Percentiles rank a stretch among this genome's conserved stretches.
These are phyloP conservation scores for Diaporthe amygdali DNA, from an alignment of 2,329 filamentous ascomycete genomes.

Conservation along the genomic window DNA sequence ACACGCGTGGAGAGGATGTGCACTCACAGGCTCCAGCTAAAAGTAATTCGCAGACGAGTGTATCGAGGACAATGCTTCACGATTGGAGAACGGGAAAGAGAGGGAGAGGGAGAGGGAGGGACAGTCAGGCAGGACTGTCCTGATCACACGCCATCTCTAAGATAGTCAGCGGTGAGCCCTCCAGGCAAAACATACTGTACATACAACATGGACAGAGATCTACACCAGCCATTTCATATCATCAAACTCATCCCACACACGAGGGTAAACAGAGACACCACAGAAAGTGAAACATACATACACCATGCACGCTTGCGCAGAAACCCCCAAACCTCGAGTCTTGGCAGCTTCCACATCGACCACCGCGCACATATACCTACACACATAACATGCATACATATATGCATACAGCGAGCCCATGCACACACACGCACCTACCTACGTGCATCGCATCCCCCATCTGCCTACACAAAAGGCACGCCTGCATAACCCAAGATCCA, in stretches of 20 bases:
- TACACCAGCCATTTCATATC: too few relatives aligned
- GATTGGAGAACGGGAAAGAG: too few relatives aligned
- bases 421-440: too few relatives aligned
- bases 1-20: too few relatives aligned
- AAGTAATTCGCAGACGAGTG: too few relatives aligned
- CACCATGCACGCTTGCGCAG: background rate
- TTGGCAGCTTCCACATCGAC: background rate
- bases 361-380: background rate
- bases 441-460: too few relatives aligned
- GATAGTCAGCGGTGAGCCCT: background rate
- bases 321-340: background rate
- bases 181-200: background rate
- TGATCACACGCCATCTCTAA: too few relatives aligned
- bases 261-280: background rate
- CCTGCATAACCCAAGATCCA: too few relatives aligned
- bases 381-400: background rate
- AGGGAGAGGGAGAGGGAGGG: background rate
- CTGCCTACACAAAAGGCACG: too few relatives aligned
- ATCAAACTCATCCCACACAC: background rate
- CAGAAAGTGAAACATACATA: conserved; percentile 13
- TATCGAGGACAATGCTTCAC: too few relatives aligned
- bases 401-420: too few relatives aligned
- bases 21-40: too few relatives aligned
- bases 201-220: background rate
- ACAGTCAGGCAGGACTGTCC: background rate